Evolutionary conservation across 2,329 filamentous ascomycete species (phyloP), one percentile per base, ranked within the genome.

Genomic region (Pseudodiploospora longispora): DNA sequence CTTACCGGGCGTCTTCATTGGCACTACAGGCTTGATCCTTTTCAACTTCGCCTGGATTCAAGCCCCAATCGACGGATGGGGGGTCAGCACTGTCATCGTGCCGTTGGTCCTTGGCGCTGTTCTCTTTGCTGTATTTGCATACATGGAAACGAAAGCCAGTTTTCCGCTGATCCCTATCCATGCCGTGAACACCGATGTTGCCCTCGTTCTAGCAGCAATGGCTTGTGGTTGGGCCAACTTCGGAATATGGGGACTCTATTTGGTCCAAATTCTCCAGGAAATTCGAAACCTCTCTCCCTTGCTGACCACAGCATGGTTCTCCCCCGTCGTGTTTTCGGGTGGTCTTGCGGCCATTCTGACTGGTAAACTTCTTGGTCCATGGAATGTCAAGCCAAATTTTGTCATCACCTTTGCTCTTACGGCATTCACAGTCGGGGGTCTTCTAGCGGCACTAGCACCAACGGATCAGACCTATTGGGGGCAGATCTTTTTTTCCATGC

Each of bases 41-140:
- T 70, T 85, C 61, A 83, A 83, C 56, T 77, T 85, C 52, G 76
- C 80, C 0, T 83, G 78, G 77, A 84, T 82, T 47, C 79, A 85
- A 55, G 80, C 76, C 0, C 72, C 77, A 0, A 65, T 76, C 0
- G 74, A 70, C 2, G 78, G 78, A 2, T 85, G 81, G 81, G 51
- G 62, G 1, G 65, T 68, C 6, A 65, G 76, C 0, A 78, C 78
- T 44, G 67, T 80, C n/a, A 74, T 76, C 47, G 63, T 74, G 0
- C 61, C 75, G 1, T 64, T 86, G 1, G 72, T 83, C 33, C 47
- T 82, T 3, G 80, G 81, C 0, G 45, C 77, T 2, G 33, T 80
- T 0, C 60, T 83, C 3, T 65, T 81, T 2, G 62, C 59, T 0
- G 53, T 68, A 1, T 86, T 86, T 55, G 69, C 78, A 41, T 70